A percentile compares a stretch with the other conserved stretches of the same genome.
These are phyloP conservation scores for Geotrichum bryndzae DNA, from an alignment of 1,139 yeast species.

Conservation along the genomic window DNA sequence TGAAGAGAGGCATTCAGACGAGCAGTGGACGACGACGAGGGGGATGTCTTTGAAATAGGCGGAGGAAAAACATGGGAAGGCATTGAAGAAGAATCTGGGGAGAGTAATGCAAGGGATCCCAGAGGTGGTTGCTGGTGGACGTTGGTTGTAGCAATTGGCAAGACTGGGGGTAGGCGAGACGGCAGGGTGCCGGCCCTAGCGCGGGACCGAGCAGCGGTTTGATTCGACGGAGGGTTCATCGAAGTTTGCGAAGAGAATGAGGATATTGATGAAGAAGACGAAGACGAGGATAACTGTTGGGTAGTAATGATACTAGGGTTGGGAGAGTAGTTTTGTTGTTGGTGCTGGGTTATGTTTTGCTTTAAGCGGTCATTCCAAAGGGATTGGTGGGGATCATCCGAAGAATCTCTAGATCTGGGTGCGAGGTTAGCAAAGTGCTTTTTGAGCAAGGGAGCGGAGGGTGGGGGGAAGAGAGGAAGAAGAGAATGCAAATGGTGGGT, in stretches of 20 bases:
- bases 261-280: neutral
- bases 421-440: neutral
- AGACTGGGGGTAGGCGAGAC: constrained; percentile 36
- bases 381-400: constrained; percentile 9
- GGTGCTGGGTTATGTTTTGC: neutral
- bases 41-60: constrained; percentile 13
- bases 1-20: constrained; percentile 12
- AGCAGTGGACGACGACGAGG: constrained; percentile 15
- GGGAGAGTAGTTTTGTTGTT: neutral
- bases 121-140: constrained; percentile 19
- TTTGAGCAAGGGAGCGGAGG: neutral
- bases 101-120: constrained; percentile 32
- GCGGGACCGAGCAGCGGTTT: constrained; percentile 25
- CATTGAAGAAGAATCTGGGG: constrained; percentile 26
- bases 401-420: constrained; percentile 12
- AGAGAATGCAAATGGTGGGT: neutral
- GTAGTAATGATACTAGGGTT: neutral
- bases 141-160: constrained; percentile 15
- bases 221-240: constrained; percentile 6
- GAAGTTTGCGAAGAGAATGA: constrained; percentile 1
- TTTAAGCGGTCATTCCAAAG: constrained; percentile 15
- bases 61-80: constrained; percentile 16
- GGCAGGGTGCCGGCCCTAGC: constrained; percentile 45
- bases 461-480: neutral
- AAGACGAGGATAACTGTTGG: neutral